phyloP scores from a whole-genome alignment of 371 early-diverging fungal genomes.

The Furculomyces boomerangus region DNA sequence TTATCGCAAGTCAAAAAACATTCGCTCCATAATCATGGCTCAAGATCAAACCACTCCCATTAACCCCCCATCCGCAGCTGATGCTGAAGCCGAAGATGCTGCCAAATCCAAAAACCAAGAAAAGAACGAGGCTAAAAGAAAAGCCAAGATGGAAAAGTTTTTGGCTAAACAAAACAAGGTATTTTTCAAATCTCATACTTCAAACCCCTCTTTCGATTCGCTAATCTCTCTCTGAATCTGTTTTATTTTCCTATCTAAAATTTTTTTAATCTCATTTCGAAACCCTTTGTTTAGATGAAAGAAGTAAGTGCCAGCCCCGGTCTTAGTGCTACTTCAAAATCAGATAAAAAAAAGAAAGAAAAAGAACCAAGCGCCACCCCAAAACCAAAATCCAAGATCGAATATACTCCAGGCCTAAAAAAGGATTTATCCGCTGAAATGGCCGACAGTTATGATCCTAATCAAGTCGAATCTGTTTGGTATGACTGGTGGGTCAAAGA shows the following conservation, averaged over 20 bases:
- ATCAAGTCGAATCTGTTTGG: conserved; percentile 93
- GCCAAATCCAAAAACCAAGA: conserved; percentile 39
- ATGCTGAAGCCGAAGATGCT: neutral
- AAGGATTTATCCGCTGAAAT: conserved; percentile 76
- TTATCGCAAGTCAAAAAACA: no score
- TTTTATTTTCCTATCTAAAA: neutral
- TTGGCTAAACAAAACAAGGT: conserved; percentile 61
- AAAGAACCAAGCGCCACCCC: conserved; percentile 20
- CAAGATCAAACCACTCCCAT: neutral
- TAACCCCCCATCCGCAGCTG: neutral
- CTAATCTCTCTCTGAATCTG: neutral
- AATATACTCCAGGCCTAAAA: conserved; percentile 69
- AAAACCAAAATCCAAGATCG: neutral
- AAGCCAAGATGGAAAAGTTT: conserved; percentile 87
- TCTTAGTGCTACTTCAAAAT: conserved; percentile 34
- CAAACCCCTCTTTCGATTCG: neutral
- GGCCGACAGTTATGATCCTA: conserved; percentile 79
- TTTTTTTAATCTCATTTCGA: neutral
- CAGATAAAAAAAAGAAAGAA: conserved; percentile 77
- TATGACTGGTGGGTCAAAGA: conserved; percentile 89
- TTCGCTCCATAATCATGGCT: no score
- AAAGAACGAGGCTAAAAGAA: conserved; percentile 81
- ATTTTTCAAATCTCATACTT: neutral
- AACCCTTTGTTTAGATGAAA: neutral
- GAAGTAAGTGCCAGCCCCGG: conserved; percentile 19